phyloP scores from a whole-genome alignment of 805 yeast genomes.

The Metschnikowia kunwiensis region DNA sequence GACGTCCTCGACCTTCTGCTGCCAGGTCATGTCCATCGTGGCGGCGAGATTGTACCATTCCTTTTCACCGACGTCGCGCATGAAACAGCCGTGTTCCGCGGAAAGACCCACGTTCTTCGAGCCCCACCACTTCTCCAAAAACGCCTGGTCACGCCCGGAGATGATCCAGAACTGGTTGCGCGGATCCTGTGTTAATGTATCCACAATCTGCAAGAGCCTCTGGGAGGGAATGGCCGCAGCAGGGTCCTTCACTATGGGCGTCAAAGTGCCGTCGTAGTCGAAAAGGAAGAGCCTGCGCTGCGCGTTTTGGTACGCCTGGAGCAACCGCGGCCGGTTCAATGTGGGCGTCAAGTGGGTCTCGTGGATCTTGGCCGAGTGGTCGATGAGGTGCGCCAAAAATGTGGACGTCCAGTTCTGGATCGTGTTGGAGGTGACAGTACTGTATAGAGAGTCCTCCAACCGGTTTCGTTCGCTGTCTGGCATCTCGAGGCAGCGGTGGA shows the following conservation, averaged over 20 bases:
- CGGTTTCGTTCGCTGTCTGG: conserved; percentile 41
- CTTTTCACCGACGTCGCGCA: conserved; percentile 63
- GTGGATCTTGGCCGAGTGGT: conserved; percentile 36
- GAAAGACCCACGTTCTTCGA: conserved; percentile 70
- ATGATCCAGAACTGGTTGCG: conserved; percentile 90
- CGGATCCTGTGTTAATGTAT: conserved; percentile 66
- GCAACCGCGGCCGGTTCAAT: conserved; percentile 65
- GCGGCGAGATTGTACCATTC: conserved; percentile 86
- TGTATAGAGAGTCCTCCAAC: conserved; percentile 54
- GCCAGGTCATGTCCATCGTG: conserved; percentile 91
- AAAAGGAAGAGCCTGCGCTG: conserved; percentile 75
- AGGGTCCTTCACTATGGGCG: conserved; percentile 95
- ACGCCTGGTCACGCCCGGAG: conserved; percentile 90
- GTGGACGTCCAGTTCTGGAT: conserved; percentile 77
- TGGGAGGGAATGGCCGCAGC: conserved; percentile 96
- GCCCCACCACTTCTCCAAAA: conserved; percentile 88
- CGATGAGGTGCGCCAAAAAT: conserved; percentile 51
- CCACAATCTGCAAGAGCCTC: conserved; percentile 57
- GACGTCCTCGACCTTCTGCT: conserved; percentile 68
- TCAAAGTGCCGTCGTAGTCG: conserved; percentile 96
- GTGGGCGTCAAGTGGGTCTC: conserved; percentile 62
- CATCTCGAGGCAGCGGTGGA: conserved; percentile 65
- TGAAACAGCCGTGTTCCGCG: conserved; percentile 97
- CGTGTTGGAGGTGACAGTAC: conserved; percentile 64
- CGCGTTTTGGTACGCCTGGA: conserved; percentile 57